Conservation (phyloP, 192 early-diverging fungal species). For the Umbelopsis sp. region DNA sequence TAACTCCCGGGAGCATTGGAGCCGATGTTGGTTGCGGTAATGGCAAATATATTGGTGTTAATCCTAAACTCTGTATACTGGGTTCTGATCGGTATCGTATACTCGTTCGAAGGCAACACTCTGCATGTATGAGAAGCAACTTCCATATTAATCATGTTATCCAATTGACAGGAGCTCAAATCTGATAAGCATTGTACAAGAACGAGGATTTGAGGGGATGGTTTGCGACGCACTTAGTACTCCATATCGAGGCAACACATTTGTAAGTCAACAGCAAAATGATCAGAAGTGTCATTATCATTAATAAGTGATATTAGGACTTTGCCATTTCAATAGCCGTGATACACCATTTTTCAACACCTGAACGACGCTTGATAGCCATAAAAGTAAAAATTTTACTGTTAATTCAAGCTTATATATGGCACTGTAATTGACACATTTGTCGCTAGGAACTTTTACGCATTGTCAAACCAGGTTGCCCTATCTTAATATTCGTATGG, state of each 20-base stretch:
- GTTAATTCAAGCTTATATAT: neutral
- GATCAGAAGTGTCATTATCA: neutral
- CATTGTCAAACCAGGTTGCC: slow-evolving; percentile 71
- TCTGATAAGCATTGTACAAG: slow-evolving; percentile 72
- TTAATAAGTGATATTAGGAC: slow-evolving; percentile 54
- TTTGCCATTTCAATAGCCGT: slow-evolving; percentile 96
- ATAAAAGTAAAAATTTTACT: slow-evolving; percentile 48
- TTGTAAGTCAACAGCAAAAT: slow-evolving; percentile 56
- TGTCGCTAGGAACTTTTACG: slow-evolving; percentile 68
- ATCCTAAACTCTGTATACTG: slow-evolving; percentile 74
- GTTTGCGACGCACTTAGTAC: slow-evolving; percentile 79
- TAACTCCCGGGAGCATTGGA: slow-evolving; percentile 75
- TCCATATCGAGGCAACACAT: slow-evolving; percentile 70
- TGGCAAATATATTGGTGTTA: slow-evolving; percentile 95
- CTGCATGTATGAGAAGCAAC: neutral
- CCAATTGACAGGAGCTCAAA: slow-evolving; percentile 64
- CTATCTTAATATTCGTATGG: slow-evolving; percentile 91
- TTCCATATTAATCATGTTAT: neutral
- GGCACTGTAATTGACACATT: neutral
- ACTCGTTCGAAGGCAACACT: neutral
- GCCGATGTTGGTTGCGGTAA: slow-evolving; percentile 98
- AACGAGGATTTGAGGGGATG: slow-evolving; percentile 79
- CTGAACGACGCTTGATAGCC: slow-evolving; percentile 71
- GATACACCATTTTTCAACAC: slow-evolving; percentile 89
- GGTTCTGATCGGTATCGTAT: slow-evolving; percentile 79